Conservation (phyloP, 257 asterid genomes). For the Solanum habrochaites region DNA sequence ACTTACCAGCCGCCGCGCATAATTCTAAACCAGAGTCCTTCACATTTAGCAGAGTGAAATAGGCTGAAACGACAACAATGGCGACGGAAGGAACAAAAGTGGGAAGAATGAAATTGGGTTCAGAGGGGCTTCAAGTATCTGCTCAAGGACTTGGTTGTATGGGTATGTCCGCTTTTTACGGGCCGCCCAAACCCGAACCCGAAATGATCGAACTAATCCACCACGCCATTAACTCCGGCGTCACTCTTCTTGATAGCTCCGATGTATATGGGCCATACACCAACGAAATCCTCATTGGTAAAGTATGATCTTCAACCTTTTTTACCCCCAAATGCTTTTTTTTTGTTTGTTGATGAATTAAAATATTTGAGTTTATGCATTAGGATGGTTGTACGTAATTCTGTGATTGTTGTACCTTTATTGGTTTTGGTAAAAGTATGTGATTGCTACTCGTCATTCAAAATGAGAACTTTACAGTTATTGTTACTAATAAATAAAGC, state of each 20-base stretch:
- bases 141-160: conserved; percentile 34
- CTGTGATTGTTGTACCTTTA: neutral
- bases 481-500: no score
- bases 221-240: conserved; percentile 23
- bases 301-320: neutral
- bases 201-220: conserved; percentile 35
- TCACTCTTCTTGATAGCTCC: conserved; percentile 27
- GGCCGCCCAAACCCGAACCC: conserved; percentile 31
- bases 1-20: neutral
- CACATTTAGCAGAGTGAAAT: neutral
- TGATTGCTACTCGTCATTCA: neutral
- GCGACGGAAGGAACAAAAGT: neutral
- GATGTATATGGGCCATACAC: conserved; percentile 32
- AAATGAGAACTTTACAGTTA: no score
- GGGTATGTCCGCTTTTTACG: conserved; percentile 33
- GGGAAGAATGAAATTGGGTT: conserved; percentile 24
- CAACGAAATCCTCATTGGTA: conserved; percentile 29
- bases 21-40: neutral
- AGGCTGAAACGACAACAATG: neutral
- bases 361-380: neutral
- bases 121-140: conserved; percentile 25
- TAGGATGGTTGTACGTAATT: neutral
- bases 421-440: neutral
- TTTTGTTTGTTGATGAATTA: neutral
- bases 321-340: neutral